Conservation (phyloP, 345 rosid species). For the Aurinia saxatilis region DNA sequence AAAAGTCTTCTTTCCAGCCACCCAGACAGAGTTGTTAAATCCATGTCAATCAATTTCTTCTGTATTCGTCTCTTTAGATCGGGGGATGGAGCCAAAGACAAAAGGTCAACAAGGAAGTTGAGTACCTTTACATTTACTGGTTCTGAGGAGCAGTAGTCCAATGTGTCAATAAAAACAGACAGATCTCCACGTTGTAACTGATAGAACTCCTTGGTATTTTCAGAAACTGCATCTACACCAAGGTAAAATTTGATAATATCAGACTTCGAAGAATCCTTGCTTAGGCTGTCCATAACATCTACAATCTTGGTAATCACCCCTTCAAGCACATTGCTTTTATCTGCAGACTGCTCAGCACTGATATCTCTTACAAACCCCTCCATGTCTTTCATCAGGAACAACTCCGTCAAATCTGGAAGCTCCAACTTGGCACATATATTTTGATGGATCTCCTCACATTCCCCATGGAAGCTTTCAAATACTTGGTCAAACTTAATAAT, state of each 20-base stretch:
- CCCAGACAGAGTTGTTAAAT: conserved; percentile 49
- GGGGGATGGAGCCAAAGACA: conserved; percentile 55
- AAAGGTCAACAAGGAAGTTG: conserved; percentile 68
- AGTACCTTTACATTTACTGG: conserved; percentile 71
- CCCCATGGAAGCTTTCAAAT: conserved; percentile 55
- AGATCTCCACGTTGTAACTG: conserved; percentile 56
- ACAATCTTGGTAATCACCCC: conserved; percentile 61
- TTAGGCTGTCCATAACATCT: conserved; percentile 65
- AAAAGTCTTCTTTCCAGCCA: conserved; percentile 89
- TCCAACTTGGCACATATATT: conserved; percentile 42
- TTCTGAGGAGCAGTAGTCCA: conserved; percentile 67
- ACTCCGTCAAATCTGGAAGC: conserved; percentile 49
- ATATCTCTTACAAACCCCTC: conserved; percentile 59
- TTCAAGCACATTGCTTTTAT: conserved; percentile 51
- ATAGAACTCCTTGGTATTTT: conserved; percentile 40
- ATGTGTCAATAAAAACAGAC: conserved; percentile 60
- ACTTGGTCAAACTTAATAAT: conserved; percentile 63
- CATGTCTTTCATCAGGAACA: conserved; percentile 77
- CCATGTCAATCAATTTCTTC: conserved; percentile 60
- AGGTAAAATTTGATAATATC: conserved; percentile 52
- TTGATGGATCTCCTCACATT: conserved; percentile 58
- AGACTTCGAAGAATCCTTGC: conserved; percentile 62
- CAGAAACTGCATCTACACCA: conserved; percentile 43
- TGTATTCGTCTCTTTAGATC: conserved; percentile 57
- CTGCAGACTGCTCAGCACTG: conserved; percentile 35